Base-by-base conservation (phyloP, 2,329 filamentous ascomycete genomes). In the Aspergillus sojae region DNA sequence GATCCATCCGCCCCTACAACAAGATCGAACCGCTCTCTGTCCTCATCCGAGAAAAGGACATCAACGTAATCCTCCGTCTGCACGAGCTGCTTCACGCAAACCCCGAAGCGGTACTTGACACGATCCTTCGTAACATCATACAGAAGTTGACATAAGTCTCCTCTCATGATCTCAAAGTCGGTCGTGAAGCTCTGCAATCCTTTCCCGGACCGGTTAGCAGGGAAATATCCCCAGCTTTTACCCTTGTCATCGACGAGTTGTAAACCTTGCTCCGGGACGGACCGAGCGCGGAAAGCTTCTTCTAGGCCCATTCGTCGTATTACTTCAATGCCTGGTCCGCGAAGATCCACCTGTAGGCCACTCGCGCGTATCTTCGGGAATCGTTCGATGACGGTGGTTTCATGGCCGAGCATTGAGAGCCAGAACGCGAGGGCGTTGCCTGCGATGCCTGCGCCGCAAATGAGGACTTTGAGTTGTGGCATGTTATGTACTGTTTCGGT, bases 101-200 rank as follows among this genome's bases (percentile, higher is more conserved):
- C 70, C 7, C 75, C 78, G 55, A 81, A 80, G 2, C 70, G 30
- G 61, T 78, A 79, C 21, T 68, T 67, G 0, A 68, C 69, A 0
- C 64, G 46, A 1, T 71, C 65, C 43, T 72, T 70, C 4, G 62
- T 65, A 5, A 63, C 61, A 28, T 75, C 70, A 52, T 83, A 78
- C 0, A 87, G 62, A 1, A 87, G 67, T 1, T 68, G 70, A 14
- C 79, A 81, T 34, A 88, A 65, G 59, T 86, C 83, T 0, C 83
- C 84, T 10, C 85, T 76, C 79, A 87, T 81, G 55, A 88, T 86
- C 72, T 87, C 85, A 43, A 80, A 82, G 26, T 87, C 84, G 0
- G 76, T 78, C 0, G 82, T 83, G 28, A 85, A 76, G 23, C 70
- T 74, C 53, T 80, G 76, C 9, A 66, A 32, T 2, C 74, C 73